Conservation (phyloP, 345 rosid species). For the Balakata baccata region DNA sequence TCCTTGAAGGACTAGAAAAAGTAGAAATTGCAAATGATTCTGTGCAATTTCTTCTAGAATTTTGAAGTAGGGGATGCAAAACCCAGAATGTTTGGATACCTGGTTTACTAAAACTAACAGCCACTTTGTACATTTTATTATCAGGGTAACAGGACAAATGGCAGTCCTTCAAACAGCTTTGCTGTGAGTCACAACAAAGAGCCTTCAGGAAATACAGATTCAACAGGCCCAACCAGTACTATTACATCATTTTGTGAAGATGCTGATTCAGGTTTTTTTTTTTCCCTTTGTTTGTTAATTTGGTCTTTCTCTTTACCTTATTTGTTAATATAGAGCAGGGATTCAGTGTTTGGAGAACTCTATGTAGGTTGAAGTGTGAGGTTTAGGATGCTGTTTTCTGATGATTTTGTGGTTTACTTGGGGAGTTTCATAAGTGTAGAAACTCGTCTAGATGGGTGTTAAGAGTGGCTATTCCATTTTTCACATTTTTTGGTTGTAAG, state of each 20-base stretch:
- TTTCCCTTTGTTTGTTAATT: not conserved
- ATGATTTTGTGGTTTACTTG: not conserved
- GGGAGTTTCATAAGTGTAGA: not conserved
- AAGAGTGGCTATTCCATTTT: not conserved
- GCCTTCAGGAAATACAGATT: conserved; percentile 61
- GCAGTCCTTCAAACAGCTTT: conserved; percentile 38
- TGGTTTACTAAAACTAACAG: not conserved
- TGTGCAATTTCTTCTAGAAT: not conserved
- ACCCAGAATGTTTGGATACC: not conserved
- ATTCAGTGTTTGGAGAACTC: not conserved
- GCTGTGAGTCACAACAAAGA: conserved; percentile 34
- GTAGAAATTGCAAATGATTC: not conserved
- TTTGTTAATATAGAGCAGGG: not conserved
- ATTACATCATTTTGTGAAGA: conserved; percentile 74
- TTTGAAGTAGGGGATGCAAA: not conserved
- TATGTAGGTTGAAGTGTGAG: not conserved
- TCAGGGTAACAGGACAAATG: conserved; percentile 64
- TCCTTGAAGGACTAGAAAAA: not conserved
- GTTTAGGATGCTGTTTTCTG: not conserved
- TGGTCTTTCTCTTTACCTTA: not conserved
- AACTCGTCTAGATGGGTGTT: not conserved
- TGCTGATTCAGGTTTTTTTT: conserved; percentile 70
- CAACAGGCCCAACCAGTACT: conserved; percentile 74
- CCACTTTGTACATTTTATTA: not conserved
- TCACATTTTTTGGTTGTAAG: too few species aligned